phyloP scores from a whole-genome alignment of 1,139 yeast genomes.

The Pichia terricola region DNA sequence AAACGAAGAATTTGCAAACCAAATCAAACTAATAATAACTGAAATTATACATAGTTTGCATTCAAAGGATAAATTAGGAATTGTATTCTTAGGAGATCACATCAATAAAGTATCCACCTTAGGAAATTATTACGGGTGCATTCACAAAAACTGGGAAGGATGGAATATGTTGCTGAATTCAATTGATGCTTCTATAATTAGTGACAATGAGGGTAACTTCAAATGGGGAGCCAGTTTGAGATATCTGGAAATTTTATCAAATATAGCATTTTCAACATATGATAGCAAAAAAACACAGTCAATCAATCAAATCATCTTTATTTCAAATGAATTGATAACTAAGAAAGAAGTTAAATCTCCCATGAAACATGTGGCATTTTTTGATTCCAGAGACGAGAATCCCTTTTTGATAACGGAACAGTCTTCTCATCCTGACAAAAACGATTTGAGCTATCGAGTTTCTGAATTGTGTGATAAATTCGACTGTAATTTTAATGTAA shows the following conservation, averaged over 20 bases:
- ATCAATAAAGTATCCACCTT: slow-evolving; percentile 24
- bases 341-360: not conserved
- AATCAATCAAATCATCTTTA: slow-evolving; percentile 16
- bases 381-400: not conserved
- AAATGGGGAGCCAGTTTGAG: slow-evolving; percentile 19
- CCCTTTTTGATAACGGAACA: not conserved
- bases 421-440: not conserved
- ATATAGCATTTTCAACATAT: slow-evolving; percentile 11
- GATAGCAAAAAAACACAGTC: slow-evolving; percentile 4
- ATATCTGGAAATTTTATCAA: slow-evolving; percentile 14
- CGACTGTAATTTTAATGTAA: slow-evolving; percentile 15
- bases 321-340: slow-evolving; percentile 14
- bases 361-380: not conserved
- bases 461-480: slow-evolving; percentile 12
- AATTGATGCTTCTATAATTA: slow-evolving; percentile 27
- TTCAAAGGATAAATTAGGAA: slow-evolving; percentile 41
- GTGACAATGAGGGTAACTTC: slow-evolving; percentile 1
- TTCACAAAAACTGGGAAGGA: slow-evolving; percentile 44
- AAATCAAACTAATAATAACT: slow-evolving; percentile 26
- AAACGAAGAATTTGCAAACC: slow-evolving; percentile 29
- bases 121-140: slow-evolving; percentile 50
- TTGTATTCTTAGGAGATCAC: slow-evolving; percentile 45
- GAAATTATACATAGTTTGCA: slow-evolving; percentile 28
- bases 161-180: slow-evolving; percentile 42
- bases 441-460: slow-evolving; percentile 5